Evolutionary conservation across 2,329 filamentous ascomycete species (phyloP).

Genomic region (Fusarium sambucinum): DNA sequence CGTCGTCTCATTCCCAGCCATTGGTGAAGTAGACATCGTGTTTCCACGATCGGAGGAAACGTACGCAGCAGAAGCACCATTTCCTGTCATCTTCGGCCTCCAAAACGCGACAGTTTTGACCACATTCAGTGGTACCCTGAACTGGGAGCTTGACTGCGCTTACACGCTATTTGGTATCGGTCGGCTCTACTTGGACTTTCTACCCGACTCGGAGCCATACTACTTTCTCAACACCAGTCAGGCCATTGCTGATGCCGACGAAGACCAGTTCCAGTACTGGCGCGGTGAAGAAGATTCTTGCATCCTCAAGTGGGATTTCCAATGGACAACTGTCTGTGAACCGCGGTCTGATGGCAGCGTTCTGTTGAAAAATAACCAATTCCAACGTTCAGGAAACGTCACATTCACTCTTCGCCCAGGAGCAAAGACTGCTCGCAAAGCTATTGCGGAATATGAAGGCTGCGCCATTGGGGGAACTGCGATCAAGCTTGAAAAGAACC

Average conservation of each 20-base stretch:
- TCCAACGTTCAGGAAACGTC: conserved; percentile 13
- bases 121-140: conserved; percentile 23
- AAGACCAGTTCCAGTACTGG: conserved; percentile 30
- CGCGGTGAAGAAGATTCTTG: conserved; percentile 24
- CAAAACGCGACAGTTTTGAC: conserved; percentile 29
- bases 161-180: conserved; percentile 26
- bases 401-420: conserved; percentile 20
- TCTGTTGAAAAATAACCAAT: conserved; percentile 28
- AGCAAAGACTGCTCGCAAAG: conserved; percentile 11
- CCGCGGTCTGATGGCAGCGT: conserved; percentile 12
- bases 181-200: conserved; percentile 15
- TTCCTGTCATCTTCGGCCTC: conserved; percentile 32
- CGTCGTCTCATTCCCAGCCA: conserved; percentile 22
- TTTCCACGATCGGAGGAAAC: conserved; percentile 29
- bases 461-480: conserved; percentile 23
- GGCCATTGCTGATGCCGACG: conserved; percentile 16
- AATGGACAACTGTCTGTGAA: conserved; percentile 25
- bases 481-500: conserved; percentile 21
- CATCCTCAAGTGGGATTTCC: conserved; percentile 22
- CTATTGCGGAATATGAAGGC: conserved; percentile 17
- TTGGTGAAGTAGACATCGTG: conserved; percentile 31
- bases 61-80: conserved; percentile 31
- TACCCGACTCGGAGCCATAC: conserved; percentile 14
- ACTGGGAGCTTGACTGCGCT: conserved; percentile 23
- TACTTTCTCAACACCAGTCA: conserved; percentile 32